Evolutionary conservation across 2,329 filamentous ascomycete species (phyloP).

Genomic region (Nothomitra cinnamomea): DNA sequence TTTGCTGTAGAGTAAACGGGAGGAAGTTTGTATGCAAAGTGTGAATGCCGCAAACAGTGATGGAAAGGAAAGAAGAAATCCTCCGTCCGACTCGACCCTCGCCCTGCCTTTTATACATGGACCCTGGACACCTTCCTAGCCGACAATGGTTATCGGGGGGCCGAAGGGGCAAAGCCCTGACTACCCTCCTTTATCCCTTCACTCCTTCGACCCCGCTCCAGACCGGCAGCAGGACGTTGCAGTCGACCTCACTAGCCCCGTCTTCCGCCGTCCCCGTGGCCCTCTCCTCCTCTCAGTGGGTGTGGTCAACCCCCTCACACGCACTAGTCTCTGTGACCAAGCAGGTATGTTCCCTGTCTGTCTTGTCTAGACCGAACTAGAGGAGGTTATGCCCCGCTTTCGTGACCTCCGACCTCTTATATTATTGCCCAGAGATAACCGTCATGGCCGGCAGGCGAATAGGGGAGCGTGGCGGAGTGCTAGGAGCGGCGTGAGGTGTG

Average conservation of each 20-base stretch:
- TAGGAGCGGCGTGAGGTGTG: neutral
- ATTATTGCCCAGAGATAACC: conserved; percentile 1
- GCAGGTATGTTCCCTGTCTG: neutral
- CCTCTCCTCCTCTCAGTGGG: neutral
- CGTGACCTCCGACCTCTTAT: neutral
- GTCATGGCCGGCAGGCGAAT: neutral
- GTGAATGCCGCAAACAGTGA: conserved; percentile 2
- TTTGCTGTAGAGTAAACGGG: conserved; percentile 1
- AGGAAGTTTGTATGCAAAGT: conserved; percentile 1
- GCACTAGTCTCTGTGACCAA: neutral
- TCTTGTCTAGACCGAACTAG: neutral
- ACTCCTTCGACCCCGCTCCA: neutral
- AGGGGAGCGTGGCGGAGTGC: neutral
- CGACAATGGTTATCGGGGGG: neutral
- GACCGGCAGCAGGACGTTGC: neutral
- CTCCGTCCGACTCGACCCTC: conserved; percentile 2
- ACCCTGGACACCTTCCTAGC: neutral
- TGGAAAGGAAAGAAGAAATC: conserved; percentile 4
- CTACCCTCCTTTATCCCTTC: conserved; percentile 1
- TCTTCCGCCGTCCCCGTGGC: neutral
- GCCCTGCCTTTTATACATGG: conserved; percentile 3
- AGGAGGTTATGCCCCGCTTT: neutral
- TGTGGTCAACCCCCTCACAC: neutral
- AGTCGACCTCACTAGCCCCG: neutral
- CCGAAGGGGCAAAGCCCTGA: neutral